Conservation (phyloP, 805 yeast genomes). For the Cyberlindnera japonica region DNA sequence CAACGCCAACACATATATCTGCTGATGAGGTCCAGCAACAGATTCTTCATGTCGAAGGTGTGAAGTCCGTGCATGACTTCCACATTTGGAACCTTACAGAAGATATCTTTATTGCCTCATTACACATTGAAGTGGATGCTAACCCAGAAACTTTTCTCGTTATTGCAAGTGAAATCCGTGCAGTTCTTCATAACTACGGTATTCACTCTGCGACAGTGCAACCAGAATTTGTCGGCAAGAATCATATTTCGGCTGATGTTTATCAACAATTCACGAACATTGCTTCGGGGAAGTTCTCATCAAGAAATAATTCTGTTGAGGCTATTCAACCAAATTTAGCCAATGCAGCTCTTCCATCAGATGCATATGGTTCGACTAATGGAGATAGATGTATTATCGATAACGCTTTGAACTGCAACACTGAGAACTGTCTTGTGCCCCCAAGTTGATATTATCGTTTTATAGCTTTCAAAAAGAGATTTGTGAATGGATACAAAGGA, state of each 20-base stretch:
- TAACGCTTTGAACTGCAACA: conserved; percentile 49
- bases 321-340: conserved; percentile 9
- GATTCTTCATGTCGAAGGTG: conserved; percentile 64
- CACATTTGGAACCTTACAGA: conserved; percentile 96
- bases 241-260: conserved; percentile 29
- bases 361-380: conserved; percentile 32
- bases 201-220: conserved; percentile 94
- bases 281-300: conserved; percentile 30
- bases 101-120: conserved; percentile 77
- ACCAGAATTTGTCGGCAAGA: conserved; percentile 68
- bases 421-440: conserved; percentile 38
- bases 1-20: conserved; percentile 81
- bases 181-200: conserved; percentile 76
- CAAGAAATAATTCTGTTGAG: conserved; percentile 18
- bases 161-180: conserved; percentile 74
- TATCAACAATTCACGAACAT: conserved; percentile 33
- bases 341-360: neutral
- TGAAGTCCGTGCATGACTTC: conserved; percentile 86
- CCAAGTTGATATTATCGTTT: neutral
- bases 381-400: conserved; percentile 46
- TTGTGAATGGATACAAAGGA: no score
- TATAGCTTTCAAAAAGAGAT: no score
- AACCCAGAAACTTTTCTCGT: conserved; percentile 62
- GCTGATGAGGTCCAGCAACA: conserved; percentile 70
- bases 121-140: conserved; percentile 74